phyloP scores from a whole-genome alignment of 1,139 yeast species.

The Blastobotrys raffinosifermentans region DNA sequence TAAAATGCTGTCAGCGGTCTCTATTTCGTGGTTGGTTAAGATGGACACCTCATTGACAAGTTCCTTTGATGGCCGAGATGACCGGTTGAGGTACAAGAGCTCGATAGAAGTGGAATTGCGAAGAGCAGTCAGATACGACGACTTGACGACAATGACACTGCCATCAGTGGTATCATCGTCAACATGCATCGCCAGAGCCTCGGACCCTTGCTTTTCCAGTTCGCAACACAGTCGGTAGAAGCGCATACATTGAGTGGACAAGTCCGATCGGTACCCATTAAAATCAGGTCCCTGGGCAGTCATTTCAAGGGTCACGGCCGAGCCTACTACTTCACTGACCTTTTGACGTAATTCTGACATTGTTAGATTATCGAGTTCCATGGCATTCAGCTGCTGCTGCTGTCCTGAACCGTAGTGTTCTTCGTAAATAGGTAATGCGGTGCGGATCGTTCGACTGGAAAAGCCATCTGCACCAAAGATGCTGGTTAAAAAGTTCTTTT shows the following conservation, averaged over 20 bases:
- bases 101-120: conserved; percentile 22
- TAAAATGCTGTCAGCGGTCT: conserved; percentile 13
- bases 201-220: conserved; percentile 51
- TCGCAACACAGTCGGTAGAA: conserved; percentile 64
- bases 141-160: conserved; percentile 18
- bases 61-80: conserved; percentile 16
- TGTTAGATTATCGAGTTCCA: conserved; percentile 8
- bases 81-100: conserved; percentile 19
- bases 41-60: conserved; percentile 10
- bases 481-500: conserved; percentile 32
- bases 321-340: conserved; percentile 31
- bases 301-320: conserved; percentile 19
- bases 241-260: conserved; percentile 49
- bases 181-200: conserved; percentile 42
- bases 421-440: conserved; percentile 39
- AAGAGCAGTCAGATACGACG: conserved; percentile 20
- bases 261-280: conserved; percentile 26
- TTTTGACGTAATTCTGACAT: conserved; percentile 27
- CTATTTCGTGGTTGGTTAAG: conserved; percentile 6
- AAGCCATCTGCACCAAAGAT: conserved; percentile 47
- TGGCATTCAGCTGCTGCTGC: conserved; percentile 6
- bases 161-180: conserved; percentile 16
- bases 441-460: conserved; percentile 39
- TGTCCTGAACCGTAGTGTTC: conserved; percentile 20
- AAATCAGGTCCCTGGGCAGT: conserved; percentile 13